A percentile compares a stretch with the other conserved stretches of the same genome.
These are phyloP conservation scores for Chondrostereum purpureum DNA, from an alignment of 1,284 basidiomycete species.

Conservation along the genomic window DNA sequence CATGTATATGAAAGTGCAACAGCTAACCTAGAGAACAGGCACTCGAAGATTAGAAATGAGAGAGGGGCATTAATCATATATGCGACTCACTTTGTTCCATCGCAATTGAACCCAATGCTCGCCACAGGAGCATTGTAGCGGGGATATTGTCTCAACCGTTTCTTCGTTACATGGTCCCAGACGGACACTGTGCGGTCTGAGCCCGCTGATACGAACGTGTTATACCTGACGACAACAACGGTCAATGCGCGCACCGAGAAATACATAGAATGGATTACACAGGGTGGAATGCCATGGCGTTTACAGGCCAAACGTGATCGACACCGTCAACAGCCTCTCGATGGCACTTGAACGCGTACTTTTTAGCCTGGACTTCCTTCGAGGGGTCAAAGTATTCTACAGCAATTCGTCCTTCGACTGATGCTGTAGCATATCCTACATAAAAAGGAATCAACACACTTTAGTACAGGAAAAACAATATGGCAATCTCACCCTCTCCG, in stretches of 20 bases:
- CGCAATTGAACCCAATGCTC: conserved; percentile 74
- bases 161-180: conserved; percentile 97
- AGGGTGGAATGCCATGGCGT: conserved; percentile 93
- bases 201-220: conserved; percentile 92
- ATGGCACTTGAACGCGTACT: conserved; percentile 99
- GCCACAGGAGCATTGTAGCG: conserved; percentile 72
- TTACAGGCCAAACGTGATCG: conserved; percentile 99
- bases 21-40: conserved; percentile 41
- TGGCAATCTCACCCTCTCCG: conserved; percentile 65
- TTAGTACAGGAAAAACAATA: background rate
- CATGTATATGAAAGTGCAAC: conserved; percentile 81
- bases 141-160: conserved; percentile 84
- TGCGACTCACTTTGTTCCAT: conserved; percentile 65
- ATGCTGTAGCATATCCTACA: conserved; percentile 91
- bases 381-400: conserved; percentile 95
- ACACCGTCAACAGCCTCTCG: conserved; percentile 83
- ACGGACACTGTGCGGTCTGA: conserved; percentile 89
- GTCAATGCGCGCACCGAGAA: conserved; percentile 4
- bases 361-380: conserved; percentile 72
- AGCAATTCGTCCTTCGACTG: conserved; percentile 93
- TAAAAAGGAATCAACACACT: background rate
- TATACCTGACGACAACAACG: conserved; percentile 48
- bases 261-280: conserved; percentile 32
- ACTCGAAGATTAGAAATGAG: background rate
- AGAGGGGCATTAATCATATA: background rate